These are phyloP conservation scores for Cucumis variabilis DNA, from an alignment of 331 rosid species.

Conservation along the genomic window DNA sequence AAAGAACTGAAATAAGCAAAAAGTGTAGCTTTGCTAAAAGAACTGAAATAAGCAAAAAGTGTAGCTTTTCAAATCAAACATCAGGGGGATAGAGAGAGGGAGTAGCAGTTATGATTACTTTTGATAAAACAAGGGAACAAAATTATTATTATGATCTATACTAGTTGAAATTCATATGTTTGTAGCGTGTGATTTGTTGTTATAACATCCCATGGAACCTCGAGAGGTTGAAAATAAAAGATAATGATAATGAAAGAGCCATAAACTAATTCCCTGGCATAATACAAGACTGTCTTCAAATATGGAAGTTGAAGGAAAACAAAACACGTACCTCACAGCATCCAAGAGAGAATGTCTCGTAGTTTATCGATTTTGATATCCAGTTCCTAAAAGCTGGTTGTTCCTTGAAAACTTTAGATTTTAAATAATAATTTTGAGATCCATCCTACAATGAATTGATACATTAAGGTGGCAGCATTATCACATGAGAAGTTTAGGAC, in stretches of 20 bases:
- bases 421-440: constrained; percentile 55
- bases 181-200: neutral
- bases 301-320: neutral
- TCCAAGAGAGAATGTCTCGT: constrained; percentile 52
- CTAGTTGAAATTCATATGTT: neutral
- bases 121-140: neutral
- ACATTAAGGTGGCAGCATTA: constrained; percentile 25
- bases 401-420: constrained; percentile 57
- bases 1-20: neutral
- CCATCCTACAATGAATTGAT: constrained; percentile 57
- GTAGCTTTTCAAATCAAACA: neutral
- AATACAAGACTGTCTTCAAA: neutral
- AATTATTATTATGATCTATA: neutral
- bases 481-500: neutral
- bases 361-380: constrained; percentile 61
- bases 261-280: neutral
- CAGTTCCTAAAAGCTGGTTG: constrained; percentile 64
- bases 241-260: neutral
- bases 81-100: neutral
- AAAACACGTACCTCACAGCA: neutral
- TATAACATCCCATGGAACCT: neutral
- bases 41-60: neutral
- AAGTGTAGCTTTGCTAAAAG: neutral
- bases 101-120: neutral
- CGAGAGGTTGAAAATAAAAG: neutral